Percentiles rank a stretch among this genome's conserved stretches.
These are phyloP conservation scores for Backusella psychrophila DNA, from an alignment of 192 early-diverging fungal species.

Conservation along the genomic window DNA sequence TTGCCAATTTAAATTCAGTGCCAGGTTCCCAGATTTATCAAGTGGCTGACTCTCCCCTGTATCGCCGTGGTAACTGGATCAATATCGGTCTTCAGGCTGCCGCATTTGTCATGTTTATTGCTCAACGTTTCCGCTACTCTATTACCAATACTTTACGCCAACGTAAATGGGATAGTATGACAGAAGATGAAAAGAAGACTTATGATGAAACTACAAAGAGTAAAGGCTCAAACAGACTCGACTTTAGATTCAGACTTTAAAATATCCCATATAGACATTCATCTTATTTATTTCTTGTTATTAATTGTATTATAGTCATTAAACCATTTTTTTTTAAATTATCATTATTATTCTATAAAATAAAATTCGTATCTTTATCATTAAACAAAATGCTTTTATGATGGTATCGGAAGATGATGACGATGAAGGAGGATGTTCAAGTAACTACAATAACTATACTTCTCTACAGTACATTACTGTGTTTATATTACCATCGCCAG, in stretches of 20 bases:
- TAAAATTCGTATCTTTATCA: neutral
- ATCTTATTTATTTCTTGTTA: neutral
- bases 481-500: no score
- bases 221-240: conserved; percentile 49
- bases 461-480: neutral
- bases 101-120: conserved; percentile 37
- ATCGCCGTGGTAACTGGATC: conserved; percentile 49
- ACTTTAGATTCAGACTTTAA: conserved; percentile 41
- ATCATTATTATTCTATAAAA: neutral
- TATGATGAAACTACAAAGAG: conserved; percentile 52
- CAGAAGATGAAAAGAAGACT: conserved; percentile 45
- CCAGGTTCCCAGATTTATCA: conserved; percentile 30
- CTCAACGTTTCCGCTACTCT: conserved; percentile 43
- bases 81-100: conserved; percentile 38
- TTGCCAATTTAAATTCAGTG: conserved; percentile 23
- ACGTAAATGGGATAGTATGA: conserved; percentile 46
- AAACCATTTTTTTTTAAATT: neutral
- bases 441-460: no score
- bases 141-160: conserved; percentile 45
- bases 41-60: conserved; percentile 45
- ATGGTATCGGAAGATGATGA: neutral
- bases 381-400: neutral
- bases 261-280: neutral
- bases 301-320: neutral
- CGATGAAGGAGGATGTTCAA: no score